phyloP scores from a whole-genome alignment of 805 yeast genomes.

The Phaffomyces antillensis region DNA sequence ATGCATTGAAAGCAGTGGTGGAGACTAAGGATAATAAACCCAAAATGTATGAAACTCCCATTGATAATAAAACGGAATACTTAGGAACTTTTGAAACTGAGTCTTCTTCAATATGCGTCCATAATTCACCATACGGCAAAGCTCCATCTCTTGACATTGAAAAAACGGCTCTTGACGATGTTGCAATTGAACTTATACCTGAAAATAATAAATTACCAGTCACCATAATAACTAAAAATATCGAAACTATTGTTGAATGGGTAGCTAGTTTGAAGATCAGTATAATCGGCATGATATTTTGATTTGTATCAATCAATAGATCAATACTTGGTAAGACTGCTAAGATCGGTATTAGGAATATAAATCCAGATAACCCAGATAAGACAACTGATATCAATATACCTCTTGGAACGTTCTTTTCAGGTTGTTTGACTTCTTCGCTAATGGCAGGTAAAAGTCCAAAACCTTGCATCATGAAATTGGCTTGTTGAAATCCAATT shows the following conservation, averaged over 20 bases:
- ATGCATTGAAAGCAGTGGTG: constrained; percentile 72
- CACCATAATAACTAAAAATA: constrained; percentile 57
- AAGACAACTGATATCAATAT: constrained; percentile 57
- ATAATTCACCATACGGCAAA: constrained; percentile 53
- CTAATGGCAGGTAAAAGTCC: constrained; percentile 77
- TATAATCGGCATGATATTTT: constrained; percentile 69
- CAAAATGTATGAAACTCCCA: constrained; percentile 50
- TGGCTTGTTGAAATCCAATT: constrained; percentile 71
- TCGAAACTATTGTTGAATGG: constrained; percentile 59
- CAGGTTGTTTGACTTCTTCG: constrained; percentile 75
- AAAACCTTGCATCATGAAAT: constrained; percentile 75
- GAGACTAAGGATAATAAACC: constrained; percentile 65
- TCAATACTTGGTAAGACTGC: constrained; percentile 64
- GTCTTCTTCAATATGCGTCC: constrained; percentile 58
- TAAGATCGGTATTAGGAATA: constrained; percentile 65
- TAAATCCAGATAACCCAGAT: constrained; percentile 61
- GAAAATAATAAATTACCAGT: constrained; percentile 69
- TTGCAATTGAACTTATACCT: constrained; percentile 71
- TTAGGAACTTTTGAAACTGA: constrained; percentile 57
- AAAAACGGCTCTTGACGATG: constrained; percentile 76
- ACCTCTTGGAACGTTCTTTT: constrained; percentile 67
- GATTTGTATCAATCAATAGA: constrained; percentile 44
- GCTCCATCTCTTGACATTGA: constrained; percentile 83
- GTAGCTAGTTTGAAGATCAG: constrained; percentile 67
- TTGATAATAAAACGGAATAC: constrained; percentile 60